These are phyloP conservation scores for Chamaenerion angustifolium DNA, from an alignment of 345 rosid genomes.

Conservation along the genomic window DNA sequence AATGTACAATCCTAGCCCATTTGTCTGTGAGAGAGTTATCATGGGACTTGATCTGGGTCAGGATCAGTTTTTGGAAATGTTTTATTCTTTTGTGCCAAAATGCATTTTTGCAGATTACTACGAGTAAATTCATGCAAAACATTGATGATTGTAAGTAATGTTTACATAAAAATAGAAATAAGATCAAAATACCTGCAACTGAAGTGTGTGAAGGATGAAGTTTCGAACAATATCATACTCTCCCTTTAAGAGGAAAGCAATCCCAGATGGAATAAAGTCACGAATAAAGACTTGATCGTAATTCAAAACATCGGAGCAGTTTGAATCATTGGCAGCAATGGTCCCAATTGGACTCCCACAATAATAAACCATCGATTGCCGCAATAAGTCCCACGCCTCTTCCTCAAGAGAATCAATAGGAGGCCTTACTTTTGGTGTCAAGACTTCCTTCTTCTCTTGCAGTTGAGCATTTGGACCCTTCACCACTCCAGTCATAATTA, in stretches of 20 bases:
- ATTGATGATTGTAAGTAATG: background rate
- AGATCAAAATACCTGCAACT: slow-evolving; percentile 33
- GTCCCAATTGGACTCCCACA: slow-evolving; percentile 82
- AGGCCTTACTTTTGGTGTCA: slow-evolving; percentile 18
- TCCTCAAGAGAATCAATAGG: slow-evolving; percentile 39
- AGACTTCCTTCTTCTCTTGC: slow-evolving; percentile 19
- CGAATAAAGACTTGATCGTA: slow-evolving; percentile 45
- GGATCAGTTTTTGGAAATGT: too few species aligned
- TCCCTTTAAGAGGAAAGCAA: slow-evolving; percentile 43
- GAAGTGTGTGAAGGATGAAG: slow-evolving; percentile 41
- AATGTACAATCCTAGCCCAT: too few species aligned
- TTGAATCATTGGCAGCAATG: slow-evolving; percentile 84
- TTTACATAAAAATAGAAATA: background rate
- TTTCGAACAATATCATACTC: slow-evolving; percentile 44
- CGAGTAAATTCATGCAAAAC: too few species aligned
- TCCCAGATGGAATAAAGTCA: slow-evolving; percentile 39
- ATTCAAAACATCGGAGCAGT: slow-evolving; percentile 38
- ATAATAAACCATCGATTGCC: slow-evolving; percentile 57
- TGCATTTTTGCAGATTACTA: too few species aligned
- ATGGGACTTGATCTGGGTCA: too few species aligned
- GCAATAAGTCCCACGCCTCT: slow-evolving; percentile 81
- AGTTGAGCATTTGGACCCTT: slow-evolving; percentile 14
- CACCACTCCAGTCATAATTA: slow-evolving; percentile 16
- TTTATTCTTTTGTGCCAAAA: too few species aligned
- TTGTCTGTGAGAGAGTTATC: too few species aligned